Conservation (phyloP, 1,284 basidiomycete genomes). For the Cutaneotrichosporon arboriforme region DNA sequence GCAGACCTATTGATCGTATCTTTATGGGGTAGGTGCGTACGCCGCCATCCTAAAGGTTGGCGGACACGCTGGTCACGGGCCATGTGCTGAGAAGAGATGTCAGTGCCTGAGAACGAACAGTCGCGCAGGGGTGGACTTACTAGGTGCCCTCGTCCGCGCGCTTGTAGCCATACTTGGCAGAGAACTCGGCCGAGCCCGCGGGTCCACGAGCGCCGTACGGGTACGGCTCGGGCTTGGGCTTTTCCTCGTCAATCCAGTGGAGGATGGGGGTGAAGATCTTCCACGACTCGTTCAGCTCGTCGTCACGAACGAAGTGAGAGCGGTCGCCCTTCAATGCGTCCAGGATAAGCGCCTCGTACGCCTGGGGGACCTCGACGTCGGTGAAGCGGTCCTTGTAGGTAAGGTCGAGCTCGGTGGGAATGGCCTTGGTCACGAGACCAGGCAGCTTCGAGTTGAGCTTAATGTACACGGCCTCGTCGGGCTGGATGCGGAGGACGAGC, state of each 20-base stretch:
- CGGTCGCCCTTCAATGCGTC: constrained; percentile 69
- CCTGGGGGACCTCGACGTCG: constrained; percentile 83
- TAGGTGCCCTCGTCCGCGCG: constrained; percentile 66
- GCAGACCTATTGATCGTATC: background rate
- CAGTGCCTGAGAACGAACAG: background rate
- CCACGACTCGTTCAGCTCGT: constrained; percentile 92
- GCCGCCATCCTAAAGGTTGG: constrained; percentile 22
- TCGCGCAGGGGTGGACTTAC: background rate
- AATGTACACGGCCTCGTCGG: constrained; percentile 87
- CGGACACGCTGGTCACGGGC: constrained; percentile 35
- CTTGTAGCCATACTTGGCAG: constrained; percentile 70
- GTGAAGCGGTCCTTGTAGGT: constrained; percentile 92
- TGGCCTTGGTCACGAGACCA: constrained; percentile 77
- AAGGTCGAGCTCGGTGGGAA: constrained; percentile 92
- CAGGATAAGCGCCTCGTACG: constrained; percentile 85
- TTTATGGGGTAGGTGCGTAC: background rate
- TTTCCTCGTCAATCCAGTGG: constrained; percentile 67
- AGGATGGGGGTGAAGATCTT: constrained; percentile 95
- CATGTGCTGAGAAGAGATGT: constrained; percentile 22
- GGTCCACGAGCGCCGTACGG: constrained; percentile 93
- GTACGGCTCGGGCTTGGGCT: constrained; percentile 66
- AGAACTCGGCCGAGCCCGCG: constrained; percentile 69
- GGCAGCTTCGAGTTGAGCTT: constrained; percentile 93
- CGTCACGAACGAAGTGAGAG: constrained; percentile 77
- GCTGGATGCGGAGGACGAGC: constrained; percentile 91